phyloP scores from a whole-genome alignment of 495 filamentous ascomycete genomes.

The Pyronema omphalodes region DNA sequence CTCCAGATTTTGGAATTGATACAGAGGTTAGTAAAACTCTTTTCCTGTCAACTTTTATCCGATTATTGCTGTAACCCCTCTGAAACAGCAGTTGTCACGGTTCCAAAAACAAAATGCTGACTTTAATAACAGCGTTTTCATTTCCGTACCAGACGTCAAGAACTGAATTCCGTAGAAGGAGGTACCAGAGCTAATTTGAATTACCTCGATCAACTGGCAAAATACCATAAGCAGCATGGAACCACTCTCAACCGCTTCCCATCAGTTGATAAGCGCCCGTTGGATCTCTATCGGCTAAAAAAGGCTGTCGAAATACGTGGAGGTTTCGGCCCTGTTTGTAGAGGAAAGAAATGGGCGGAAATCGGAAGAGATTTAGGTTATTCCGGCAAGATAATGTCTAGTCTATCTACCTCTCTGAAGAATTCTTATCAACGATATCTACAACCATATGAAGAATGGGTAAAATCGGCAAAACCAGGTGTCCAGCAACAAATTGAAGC shows the following conservation, averaged over 20 bases:
- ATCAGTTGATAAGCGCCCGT: constrained; percentile 90
- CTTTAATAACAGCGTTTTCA: constrained; percentile 59
- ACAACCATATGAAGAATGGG: constrained; percentile 89
- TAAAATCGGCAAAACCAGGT: constrained; percentile 82
- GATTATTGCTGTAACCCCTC: constrained; percentile 2
- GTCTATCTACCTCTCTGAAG: constrained; percentile 94
- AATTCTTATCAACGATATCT: constrained; percentile 96
- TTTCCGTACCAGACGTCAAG: constrained; percentile 89
- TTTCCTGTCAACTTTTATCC: constrained; percentile 1
- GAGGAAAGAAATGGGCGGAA: constrained; percentile 96
- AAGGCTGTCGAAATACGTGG: constrained; percentile 88
- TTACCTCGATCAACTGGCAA: constrained; percentile 84
- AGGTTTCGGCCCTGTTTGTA: constrained; percentile 90
- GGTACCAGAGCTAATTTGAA: constrained; percentile 94
- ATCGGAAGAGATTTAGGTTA: constrained; percentile 94
- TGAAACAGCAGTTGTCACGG: background rate
- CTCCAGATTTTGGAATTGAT: constrained; percentile 86
- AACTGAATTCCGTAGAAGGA: constrained; percentile 96
- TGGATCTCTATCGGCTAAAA: constrained; percentile 90
- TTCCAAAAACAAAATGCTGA: background rate
- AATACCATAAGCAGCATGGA: constrained; percentile 94
- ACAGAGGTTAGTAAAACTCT: constrained; percentile 55
- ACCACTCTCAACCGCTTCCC: constrained; percentile 85
- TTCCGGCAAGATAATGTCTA: constrained; percentile 99
- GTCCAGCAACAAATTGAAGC: constrained; percentile 88